Base-by-base conservation (phyloP, 345 rosid species). In the Zanthoxylum bungeanum region DNA sequence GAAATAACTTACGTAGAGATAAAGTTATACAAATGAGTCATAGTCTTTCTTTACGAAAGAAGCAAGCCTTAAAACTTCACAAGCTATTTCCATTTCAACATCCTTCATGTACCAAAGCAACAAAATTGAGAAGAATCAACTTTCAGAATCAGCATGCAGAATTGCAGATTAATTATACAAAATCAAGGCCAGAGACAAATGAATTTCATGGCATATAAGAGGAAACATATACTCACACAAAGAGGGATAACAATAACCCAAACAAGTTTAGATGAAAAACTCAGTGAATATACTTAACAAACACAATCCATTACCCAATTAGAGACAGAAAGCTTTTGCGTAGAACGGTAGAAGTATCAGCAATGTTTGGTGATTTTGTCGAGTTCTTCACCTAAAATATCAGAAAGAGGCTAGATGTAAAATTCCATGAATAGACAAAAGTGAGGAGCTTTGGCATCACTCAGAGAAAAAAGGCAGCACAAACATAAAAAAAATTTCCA, bases 331-430 rank as follows among this genome's bases (percentile, higher is more conserved):
- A 84, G 84, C 80, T 85, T 92, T 2, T 84, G 79, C 25, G 73
- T 76, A 57, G n/a, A n/a, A n/a, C n/a, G n/a, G n/a, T n/a, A n/a
- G 90, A 66, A 53, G 87, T 77, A 22, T 80, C 82, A 9, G 70
- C 75, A 51, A 71, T 73, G 69, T 87, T 86, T 65, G 88, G 87
- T 16, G 89, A 85, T 63, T 80, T 85, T 61, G 68, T 75, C 24
- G 78, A 69, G 67, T 73, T 85, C 84, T 84, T 87, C 76, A 76
- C 85, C 98, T 93, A 86, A 82, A 76, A 82, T 60, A 79, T 10
- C 42, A 16, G 57, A 63, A 67, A 49, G 14, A n/a, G 37, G 66
- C 42, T 6, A 24, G 40, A 59, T 8, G 30, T 17, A 12, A 66
- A 64, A n/a, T n/a, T 40, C 34, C n/a, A 67, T 30, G 51, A 49